Evolutionary conservation across 345 rosid genomes (phyloP).

Genomic region (Laguncularia racemosa): DNA sequence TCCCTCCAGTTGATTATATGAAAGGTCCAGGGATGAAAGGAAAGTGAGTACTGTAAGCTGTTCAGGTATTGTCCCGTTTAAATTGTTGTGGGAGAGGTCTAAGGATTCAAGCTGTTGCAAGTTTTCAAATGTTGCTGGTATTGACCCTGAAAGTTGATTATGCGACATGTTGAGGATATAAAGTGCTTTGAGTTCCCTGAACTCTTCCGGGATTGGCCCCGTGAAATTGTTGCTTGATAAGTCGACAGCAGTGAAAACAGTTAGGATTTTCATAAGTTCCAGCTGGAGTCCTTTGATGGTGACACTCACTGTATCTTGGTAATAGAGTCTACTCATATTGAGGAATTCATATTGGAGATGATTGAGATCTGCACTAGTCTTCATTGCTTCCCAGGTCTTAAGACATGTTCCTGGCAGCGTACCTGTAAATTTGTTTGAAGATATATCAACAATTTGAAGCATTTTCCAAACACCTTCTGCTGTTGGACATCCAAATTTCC

Average conservation of each 20-base stretch:
- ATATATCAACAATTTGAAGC: conserved; percentile 37
- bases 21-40: conserved; percentile 28
- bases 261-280: conserved; percentile 33
- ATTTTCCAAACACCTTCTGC: conserved; percentile 2
- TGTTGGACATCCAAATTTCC: conserved; percentile 3
- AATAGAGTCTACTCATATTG: neutral
- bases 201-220: conserved; percentile 21
- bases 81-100: conserved; percentile 22
- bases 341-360: conserved; percentile 13
- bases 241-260: conserved; percentile 27
- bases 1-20: conserved; percentile 21
- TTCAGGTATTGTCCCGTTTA: conserved; percentile 18
- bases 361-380: neutral
- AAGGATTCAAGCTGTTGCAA: conserved; percentile 23
- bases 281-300: conserved; percentile 34
- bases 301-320: conserved; percentile 27
- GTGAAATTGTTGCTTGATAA: conserved; percentile 19
- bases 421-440: conserved; percentile 24
- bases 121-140: conserved; percentile 19
- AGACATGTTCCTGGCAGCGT: conserved; percentile 3
- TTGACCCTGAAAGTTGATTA: conserved; percentile 14
- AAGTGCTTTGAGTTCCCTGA: conserved; percentile 17
- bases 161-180: conserved; percentile 25
- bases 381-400: conserved; percentile 24
- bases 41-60: conserved; percentile 20